These are phyloP conservation scores for Dipteronia dyeriana DNA, from an alignment of 345 rosid genomes.

Conservation along the genomic window DNA sequence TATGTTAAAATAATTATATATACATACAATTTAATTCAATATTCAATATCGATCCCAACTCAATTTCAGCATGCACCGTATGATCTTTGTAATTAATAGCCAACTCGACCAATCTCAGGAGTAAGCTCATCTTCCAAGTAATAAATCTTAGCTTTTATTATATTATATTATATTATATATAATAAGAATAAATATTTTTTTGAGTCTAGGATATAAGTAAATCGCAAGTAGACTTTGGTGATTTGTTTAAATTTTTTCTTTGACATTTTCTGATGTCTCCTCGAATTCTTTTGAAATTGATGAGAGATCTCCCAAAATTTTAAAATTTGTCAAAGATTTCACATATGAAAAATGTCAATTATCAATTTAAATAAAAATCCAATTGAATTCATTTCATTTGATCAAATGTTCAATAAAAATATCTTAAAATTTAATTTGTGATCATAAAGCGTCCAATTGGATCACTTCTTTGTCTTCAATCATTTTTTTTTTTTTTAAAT, in stretches of 20 bases:
- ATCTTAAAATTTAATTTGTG: not conserved
- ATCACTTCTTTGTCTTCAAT: too few relatives aligned
- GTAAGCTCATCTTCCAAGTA: conserved; percentile 29
- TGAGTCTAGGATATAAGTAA: not conserved
- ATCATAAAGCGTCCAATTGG: too few relatives aligned
- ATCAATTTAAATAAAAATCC: too few relatives aligned
- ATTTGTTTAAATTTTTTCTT: not conserved
- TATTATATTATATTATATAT: not conserved
- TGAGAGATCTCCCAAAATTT: too few relatives aligned
- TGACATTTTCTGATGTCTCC: not conserved
- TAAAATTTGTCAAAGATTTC: too few relatives aligned
- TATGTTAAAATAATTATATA: conserved; percentile 2
- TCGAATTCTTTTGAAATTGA: not conserved
- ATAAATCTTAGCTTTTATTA: conserved; percentile 13
- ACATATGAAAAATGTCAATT: too few relatives aligned
- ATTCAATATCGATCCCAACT: conserved; percentile 34
- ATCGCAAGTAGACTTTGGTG: not conserved
- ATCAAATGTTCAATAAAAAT: not conserved
- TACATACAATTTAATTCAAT: conserved; percentile 10
- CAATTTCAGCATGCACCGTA: conserved; percentile 28
- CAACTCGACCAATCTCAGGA: conserved; percentile 14
- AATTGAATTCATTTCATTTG: not conserved
- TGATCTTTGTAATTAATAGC: not conserved
- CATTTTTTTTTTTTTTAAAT: too few relatives aligned
- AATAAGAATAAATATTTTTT: not conserved